Conservation (phyloP, 192 early-diverging fungal species). For the Phlyctochytrium planicorne region DNA sequence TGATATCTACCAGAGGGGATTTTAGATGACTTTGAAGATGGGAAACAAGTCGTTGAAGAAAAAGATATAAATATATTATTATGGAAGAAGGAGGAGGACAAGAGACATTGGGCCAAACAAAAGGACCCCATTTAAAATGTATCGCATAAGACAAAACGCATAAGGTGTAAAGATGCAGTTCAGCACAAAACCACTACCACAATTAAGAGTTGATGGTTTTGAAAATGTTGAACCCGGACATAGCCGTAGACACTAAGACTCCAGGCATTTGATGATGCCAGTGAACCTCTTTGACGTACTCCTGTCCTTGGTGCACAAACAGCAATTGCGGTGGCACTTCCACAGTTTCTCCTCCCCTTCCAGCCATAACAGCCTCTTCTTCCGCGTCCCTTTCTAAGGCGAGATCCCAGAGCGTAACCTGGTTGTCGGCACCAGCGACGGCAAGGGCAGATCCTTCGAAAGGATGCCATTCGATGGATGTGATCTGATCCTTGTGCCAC, state of each 20-base stretch:
- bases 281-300: conserved; percentile 93
- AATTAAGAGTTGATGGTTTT: conserved; percentile 85
- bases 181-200: too few relatives aligned
- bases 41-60: too few relatives aligned
- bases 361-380: conserved; percentile 37
- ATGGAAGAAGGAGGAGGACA: too few relatives aligned
- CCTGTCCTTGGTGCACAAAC: conserved; percentile 84
- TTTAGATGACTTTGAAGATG: too few relatives aligned
- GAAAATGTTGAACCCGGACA: conserved; percentile 92
- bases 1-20: too few relatives aligned
- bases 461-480: conserved; percentile 97
- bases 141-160: too few relatives aligned
- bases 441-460: conserved; percentile 88
- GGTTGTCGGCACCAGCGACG: conserved; percentile 91
- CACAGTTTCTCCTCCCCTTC: conserved; percentile 56
- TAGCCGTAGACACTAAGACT: conserved; percentile 80
- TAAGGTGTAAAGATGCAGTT: too few relatives aligned
- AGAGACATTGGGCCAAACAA: too few relatives aligned
- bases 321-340: conserved; percentile 93
- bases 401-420: conserved; percentile 96
- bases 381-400: conserved; percentile 97
- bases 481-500: conserved; percentile 91
- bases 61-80: too few relatives aligned
- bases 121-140: too few relatives aligned
- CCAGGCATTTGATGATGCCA: conserved; percentile 97